These are phyloP conservation scores for Hypoxylon intermedium DNA, from an alignment of 495 filamentous ascomycete genomes.

Conservation along the genomic window DNA sequence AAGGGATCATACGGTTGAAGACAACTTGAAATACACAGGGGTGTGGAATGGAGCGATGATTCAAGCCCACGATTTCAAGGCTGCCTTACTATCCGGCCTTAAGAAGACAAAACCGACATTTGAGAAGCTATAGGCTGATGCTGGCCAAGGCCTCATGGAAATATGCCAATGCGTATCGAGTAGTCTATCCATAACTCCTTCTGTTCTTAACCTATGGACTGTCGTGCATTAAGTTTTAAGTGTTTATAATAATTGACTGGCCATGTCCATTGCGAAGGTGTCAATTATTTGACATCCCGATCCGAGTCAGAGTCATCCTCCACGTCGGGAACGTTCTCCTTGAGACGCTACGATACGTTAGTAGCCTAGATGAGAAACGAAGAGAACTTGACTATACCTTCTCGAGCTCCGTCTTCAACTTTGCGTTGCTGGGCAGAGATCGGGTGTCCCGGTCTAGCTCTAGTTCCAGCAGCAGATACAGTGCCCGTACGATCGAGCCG, in stretches of 20 bases:
- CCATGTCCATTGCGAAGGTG: neutral
- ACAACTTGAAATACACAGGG: slow-evolving; percentile 81
- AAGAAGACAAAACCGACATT: slow-evolving; percentile 83
- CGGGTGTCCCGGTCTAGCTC: slow-evolving; percentile 29
- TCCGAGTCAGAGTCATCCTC: slow-evolving; percentile 50
- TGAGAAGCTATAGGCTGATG: slow-evolving; percentile 73
- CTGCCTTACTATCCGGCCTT: slow-evolving; percentile 76
- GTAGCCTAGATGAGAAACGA: slow-evolving; percentile 4
- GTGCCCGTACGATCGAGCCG: slow-evolving; percentile 30
- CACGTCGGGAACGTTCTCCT: slow-evolving; percentile 52
- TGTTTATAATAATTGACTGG: neutral
- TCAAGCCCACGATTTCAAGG: slow-evolving; percentile 79
- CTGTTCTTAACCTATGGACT: neutral
- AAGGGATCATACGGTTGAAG: slow-evolving; percentile 76
- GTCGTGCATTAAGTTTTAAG: neutral
- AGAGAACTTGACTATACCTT: slow-evolving; percentile 48
- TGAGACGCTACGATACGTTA: slow-evolving; percentile 44
- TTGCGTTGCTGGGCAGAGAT: slow-evolving; percentile 6
- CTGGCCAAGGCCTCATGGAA: neutral
- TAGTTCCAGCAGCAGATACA: slow-evolving; percentile 17
- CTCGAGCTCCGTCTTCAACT: slow-evolving; percentile 67
- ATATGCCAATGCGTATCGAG: slow-evolving; percentile 11
- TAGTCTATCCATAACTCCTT: slow-evolving; percentile 3
- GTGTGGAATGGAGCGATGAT: slow-evolving; percentile 86
- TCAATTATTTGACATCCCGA: slow-evolving; percentile 31